Evolutionary conservation across 495 filamentous ascomycete genomes (phyloP).

Genomic region (Podospora comata): DNA sequence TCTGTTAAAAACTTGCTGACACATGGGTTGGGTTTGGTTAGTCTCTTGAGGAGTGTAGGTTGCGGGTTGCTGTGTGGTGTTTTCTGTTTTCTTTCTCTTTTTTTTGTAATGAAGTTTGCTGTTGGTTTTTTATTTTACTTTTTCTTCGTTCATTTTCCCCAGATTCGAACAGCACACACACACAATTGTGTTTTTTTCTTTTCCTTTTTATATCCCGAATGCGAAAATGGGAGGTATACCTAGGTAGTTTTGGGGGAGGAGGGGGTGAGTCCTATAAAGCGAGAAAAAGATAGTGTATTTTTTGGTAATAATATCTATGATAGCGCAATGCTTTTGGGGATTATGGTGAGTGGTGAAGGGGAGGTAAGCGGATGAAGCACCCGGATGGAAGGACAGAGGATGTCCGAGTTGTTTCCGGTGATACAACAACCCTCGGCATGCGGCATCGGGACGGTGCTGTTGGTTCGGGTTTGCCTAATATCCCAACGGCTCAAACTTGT

Average conservation of each 20-base stretch:
- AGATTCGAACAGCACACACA: background rate
- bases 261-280: background rate
- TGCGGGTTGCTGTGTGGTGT: background rate
- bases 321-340: background rate
- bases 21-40: background rate
- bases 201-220: background rate
- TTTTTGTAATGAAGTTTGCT: background rate
- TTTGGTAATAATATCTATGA: background rate
- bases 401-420: background rate
- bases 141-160: background rate
- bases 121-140: background rate
- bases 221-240: background rate
- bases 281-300: background rate
- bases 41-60: background rate
- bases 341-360: background rate
- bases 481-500: background rate
- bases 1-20: background rate
- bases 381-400: background rate
- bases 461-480: background rate
- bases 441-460: background rate
- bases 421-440: background rate
- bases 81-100: background rate
- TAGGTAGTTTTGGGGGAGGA: background rate
- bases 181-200: background rate
- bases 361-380: background rate